Evolutionary conservation across 2,329 filamentous ascomycete genomes (phyloP).

Genomic region (Sordariomycetes sp.): DNA sequence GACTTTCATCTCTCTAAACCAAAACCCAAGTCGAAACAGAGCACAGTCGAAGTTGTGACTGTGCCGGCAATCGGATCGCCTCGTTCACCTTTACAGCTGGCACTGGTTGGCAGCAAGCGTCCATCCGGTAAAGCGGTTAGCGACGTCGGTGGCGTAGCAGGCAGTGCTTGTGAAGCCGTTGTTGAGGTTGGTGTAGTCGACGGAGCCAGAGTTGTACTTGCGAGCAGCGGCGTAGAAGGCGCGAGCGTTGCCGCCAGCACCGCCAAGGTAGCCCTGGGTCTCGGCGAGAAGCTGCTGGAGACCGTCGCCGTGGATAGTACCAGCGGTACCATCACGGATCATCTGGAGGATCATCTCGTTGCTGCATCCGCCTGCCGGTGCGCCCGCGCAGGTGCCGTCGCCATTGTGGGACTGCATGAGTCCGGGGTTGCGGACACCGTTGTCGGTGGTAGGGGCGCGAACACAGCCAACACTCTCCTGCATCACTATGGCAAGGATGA

Average conservation of each 20-base stretch:
- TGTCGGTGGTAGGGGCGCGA: slow-evolving; percentile 9
- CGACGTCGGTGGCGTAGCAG: slow-evolving; percentile 12
- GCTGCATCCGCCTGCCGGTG: slow-evolving; percentile 8
- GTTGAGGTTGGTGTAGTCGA: slow-evolving; percentile 11
- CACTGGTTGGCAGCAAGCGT: slow-evolving; percentile 6
- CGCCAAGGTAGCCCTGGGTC: slow-evolving; percentile 2
- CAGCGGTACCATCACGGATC: slow-evolving; percentile 9
- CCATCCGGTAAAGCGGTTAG: slow-evolving; percentile 13
- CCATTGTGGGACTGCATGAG: slow-evolving; percentile 12
- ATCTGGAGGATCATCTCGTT: slow-evolving; percentile 7
- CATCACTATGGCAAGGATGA: slow-evolving; percentile 20
- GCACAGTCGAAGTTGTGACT: too few relatives aligned
- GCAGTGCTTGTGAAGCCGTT: slow-evolving; percentile 9
- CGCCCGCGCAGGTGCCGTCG: slow-evolving; percentile 6
- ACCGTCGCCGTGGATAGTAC: slow-evolving; percentile 8
- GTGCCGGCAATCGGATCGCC: too few relatives aligned
- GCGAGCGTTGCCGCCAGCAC: slow-evolving; percentile 4
- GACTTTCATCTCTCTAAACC: too few relatives aligned
- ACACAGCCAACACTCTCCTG: slow-evolving; percentile 16
- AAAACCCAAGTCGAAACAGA: too few relatives aligned
- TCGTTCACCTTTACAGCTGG: neutral
- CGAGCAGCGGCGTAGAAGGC: slow-evolving; percentile 11
- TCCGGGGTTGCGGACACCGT: slow-evolving; percentile 10
- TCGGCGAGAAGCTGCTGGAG: slow-evolving; percentile 6
- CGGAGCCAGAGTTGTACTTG: slow-evolving; percentile 13